Percentiles rank a stretch among this genome's conserved stretches.
These are phyloP conservation scores for Colletotrichum chlorophyti DNA, from an alignment of 2,329 filamentous ascomycete genomes.

Conservation along the genomic window DNA sequence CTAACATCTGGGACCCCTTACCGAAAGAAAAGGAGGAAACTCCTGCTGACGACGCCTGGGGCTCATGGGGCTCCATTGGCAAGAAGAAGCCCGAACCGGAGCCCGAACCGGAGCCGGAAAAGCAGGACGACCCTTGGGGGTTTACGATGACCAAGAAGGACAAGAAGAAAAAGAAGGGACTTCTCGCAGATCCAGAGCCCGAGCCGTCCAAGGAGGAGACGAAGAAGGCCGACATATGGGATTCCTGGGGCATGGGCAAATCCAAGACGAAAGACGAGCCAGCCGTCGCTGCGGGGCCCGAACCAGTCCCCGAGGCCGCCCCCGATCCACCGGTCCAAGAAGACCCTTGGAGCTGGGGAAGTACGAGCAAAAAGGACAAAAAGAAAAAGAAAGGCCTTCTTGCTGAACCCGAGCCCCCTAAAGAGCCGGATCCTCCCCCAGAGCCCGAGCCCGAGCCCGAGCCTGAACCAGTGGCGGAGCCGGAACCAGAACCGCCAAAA, in stretches of 20 bases:
- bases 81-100: conserved; percentile 52
- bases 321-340: conserved; percentile 36
- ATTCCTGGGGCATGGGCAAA: conserved; percentile 31
- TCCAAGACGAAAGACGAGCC: conserved; percentile 38
- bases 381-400: conserved; percentile 45
- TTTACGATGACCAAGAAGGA: conserved; percentile 49
- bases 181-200: background rate
- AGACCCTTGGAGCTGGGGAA: conserved; percentile 44
- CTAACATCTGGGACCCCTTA: conserved; percentile 43
- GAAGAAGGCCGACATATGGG: conserved; percentile 33
- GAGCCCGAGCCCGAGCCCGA: conserved; percentile 31
- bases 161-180: conserved; percentile 49
- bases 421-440: conserved; percentile 33
- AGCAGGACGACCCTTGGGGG: conserved; percentile 30
- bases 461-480: conserved; percentile 11
- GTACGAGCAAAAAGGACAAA: conserved; percentile 44
- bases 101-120: conserved; percentile 33
- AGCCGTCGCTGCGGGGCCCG: conserved; percentile 32
- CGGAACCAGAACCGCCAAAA: conserved; percentile 40
- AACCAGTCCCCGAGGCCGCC: conserved; percentile 31
- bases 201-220: conserved; percentile 28
- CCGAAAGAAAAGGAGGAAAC: conserved; percentile 40
- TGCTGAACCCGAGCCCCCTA: conserved; percentile 33
- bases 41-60: conserved; percentile 31
- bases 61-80: conserved; percentile 42